Evolutionary conservation across 2,329 filamentous ascomycete genomes (phyloP).

Genomic region (Ophiognomonia clavigignenti-juglandacearum): DNA sequence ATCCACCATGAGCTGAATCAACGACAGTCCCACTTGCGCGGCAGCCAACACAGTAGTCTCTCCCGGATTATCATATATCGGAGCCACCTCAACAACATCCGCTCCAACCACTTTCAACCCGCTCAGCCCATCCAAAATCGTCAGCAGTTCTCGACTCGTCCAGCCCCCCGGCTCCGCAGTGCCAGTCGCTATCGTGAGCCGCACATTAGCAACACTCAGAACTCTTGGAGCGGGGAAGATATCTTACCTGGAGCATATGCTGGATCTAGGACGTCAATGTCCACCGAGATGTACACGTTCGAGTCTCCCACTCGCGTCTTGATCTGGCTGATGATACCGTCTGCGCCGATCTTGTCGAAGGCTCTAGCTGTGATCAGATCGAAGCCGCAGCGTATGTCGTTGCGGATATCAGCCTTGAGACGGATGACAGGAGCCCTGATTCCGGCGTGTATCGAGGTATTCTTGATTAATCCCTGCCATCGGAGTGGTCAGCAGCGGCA

Average conservation of each 20-base stretch:
- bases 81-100: conserved; percentile 76
- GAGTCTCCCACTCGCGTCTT: conserved; percentile 47
- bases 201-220: too few species aligned
- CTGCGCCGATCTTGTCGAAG: conserved; percentile 64
- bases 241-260: conserved; percentile 57
- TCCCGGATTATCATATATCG: conserved; percentile 67
- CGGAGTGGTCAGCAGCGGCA: too few species aligned
- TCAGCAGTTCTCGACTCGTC: conserved; percentile 72
- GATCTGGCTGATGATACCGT: conserved; percentile 61
- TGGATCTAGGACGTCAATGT: conserved; percentile 79
- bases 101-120: conserved; percentile 69
- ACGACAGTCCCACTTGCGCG: conserved; percentile 15
- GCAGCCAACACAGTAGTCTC: conserved; percentile 53
- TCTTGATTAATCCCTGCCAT: conserved; percentile 42
- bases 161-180: conserved; percentile 78
- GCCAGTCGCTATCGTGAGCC: too few species aligned
- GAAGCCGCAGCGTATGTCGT: conserved; percentile 57
- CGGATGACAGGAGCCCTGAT: conserved; percentile 50
- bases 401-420: conserved; percentile 42
- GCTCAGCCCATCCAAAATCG: conserved; percentile 67
- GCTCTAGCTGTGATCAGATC: conserved; percentile 55
- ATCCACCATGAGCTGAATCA: conserved; percentile 20
- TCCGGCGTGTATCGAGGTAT: conserved; percentile 57
- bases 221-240: too few species aligned
- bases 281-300: conserved; percentile 66